Conservation (phyloP, 2,329 filamentous ascomycete species). For the Polytolypa hystricis region DNA sequence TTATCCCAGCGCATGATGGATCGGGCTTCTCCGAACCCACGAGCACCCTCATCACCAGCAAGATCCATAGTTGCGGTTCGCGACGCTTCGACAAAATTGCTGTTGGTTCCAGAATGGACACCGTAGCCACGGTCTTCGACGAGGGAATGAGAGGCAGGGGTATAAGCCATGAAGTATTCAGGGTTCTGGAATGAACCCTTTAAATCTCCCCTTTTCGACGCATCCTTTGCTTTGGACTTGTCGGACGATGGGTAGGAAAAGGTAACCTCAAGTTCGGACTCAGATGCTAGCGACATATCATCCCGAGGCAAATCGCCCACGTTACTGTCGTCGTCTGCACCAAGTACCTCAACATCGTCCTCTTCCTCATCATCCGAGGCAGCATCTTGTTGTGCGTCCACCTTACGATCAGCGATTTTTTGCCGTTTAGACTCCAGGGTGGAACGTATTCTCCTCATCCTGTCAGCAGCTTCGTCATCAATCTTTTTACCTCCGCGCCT, state of each 20-base stretch:
- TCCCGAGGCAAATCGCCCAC: conserved; percentile 28
- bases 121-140: conserved; percentile 89
- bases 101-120: conserved; percentile 66
- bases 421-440: conserved; percentile 33
- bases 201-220: conserved; percentile 8
- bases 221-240: conserved; percentile 36
- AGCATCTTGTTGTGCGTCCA: background rate
- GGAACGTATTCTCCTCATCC: conserved; percentile 34
- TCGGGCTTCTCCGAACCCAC: conserved; percentile 66
- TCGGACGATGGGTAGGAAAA: conserved; percentile 49
- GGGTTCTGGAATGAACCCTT: conserved; percentile 59
- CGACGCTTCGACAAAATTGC: conserved; percentile 81
- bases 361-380: conserved; percentile 31
- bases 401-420: conserved; percentile 20
- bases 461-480: conserved; percentile 54
- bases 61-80: conserved; percentile 85
- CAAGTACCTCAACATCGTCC: conserved; percentile 25
- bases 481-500: conserved; percentile 59
- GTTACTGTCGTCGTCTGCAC: conserved; percentile 33
- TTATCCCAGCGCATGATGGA: conserved; percentile 90
- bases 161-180: conserved; percentile 95
- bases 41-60: conserved; percentile 71
- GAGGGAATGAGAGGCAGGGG: conserved; percentile 64
- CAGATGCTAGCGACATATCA: conserved; percentile 50
- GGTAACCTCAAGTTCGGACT: conserved; percentile 56